A percentile compares a stretch with the other conserved stretches of the same genome.
These are phyloP conservation scores for Pseudopediastrum boryanum DNA, from an alignment of 139 green algal genomes.

Conservation along the genomic window DNA sequence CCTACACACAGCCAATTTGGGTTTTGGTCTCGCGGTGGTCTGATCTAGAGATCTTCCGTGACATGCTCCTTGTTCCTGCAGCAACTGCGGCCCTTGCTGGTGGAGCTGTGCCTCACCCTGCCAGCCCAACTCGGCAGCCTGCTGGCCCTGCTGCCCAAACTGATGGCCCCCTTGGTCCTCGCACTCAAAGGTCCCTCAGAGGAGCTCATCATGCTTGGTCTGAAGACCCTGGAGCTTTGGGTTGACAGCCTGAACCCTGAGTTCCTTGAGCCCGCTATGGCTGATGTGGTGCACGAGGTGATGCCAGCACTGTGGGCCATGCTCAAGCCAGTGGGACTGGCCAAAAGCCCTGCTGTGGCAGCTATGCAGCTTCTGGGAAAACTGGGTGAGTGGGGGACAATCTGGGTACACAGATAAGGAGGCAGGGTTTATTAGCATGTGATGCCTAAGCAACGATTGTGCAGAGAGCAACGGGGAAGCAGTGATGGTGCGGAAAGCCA, in stretches of 20 bases:
- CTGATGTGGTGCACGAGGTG: slow-evolving; percentile 73
- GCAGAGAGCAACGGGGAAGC: too few species aligned
- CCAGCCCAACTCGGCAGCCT: slow-evolving; percentile 79
- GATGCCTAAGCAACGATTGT: too few species aligned
- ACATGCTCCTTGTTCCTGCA: slow-evolving; percentile 23
- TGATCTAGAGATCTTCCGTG: neutral
- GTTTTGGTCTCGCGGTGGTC: too few species aligned
- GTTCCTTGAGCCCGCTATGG: slow-evolving; percentile 93
- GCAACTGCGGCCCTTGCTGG: slow-evolving; percentile 51
- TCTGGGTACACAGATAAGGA: too few species aligned
- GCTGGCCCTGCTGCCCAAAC: slow-evolving; percentile 78
- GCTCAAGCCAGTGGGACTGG: slow-evolving; percentile 65
- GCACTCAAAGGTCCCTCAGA: slow-evolving; percentile 69
- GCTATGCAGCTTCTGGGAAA: slow-evolving; percentile 92
- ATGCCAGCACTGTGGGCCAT: slow-evolving; percentile 87
- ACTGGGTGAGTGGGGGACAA: slow-evolving; percentile 71
- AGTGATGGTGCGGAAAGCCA: too few species aligned
- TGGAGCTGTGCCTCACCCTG: slow-evolving; percentile 90
- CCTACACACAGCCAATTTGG: too few species aligned
- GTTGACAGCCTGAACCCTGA: slow-evolving; percentile 94
- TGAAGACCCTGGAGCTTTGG: slow-evolving; percentile 91
- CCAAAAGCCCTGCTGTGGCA: slow-evolving; percentile 18
- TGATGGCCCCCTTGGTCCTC: slow-evolving; percentile 85
- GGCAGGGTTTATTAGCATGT: too few species aligned
- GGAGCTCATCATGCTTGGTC: slow-evolving; percentile 56